These are phyloP conservation scores for Cardamine chenopodiifolia DNA, from an alignment of 345 rosid genomes.

Conservation along the genomic window DNA sequence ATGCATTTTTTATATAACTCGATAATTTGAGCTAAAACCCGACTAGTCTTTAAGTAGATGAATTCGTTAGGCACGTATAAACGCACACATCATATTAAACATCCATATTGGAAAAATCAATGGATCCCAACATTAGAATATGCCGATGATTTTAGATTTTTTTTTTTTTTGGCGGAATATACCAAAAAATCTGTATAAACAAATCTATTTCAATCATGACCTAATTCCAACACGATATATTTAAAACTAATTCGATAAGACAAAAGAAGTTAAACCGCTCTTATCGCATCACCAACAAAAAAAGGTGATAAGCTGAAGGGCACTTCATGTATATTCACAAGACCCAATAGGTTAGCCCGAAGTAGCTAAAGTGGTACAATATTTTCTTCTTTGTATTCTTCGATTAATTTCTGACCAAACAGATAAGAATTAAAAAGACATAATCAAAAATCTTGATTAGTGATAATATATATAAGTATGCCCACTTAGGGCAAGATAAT, in stretches of 20 bases:
- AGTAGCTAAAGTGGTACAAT: conserved; percentile 8
- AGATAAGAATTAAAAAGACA: not conserved
- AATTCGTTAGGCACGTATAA: not conserved
- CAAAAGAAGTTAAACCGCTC: conserved; percentile 29
- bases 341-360: conserved; percentile 34
- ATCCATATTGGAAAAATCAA: not conserved
- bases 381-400: conserved; percentile 12
- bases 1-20: not conserved
- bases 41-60: not conserved
- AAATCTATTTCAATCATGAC: conserved; percentile 35
- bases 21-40: not conserved
- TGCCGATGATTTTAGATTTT: not conserved
- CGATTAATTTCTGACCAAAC: conserved; percentile 25
- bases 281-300: conserved; percentile 34
- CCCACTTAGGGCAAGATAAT: conserved; percentile 40
- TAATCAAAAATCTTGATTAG: conserved; percentile 9
- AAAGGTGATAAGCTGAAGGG: conserved; percentile 40
- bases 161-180: not conserved
- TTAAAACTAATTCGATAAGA: conserved; percentile 29
- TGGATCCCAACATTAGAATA: not conserved
- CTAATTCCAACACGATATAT: conserved; percentile 37
- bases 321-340: conserved; percentile 29
- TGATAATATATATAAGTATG: conserved; percentile 38
- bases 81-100: not conserved
- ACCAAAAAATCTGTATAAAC: conserved; percentile 1